Percentiles rank a stretch among this genome's conserved stretches.
Evolutionary conservation across 352 stramenopile genomes (phyloP).

Genomic region (Elongisporangium prolatum): DNA sequence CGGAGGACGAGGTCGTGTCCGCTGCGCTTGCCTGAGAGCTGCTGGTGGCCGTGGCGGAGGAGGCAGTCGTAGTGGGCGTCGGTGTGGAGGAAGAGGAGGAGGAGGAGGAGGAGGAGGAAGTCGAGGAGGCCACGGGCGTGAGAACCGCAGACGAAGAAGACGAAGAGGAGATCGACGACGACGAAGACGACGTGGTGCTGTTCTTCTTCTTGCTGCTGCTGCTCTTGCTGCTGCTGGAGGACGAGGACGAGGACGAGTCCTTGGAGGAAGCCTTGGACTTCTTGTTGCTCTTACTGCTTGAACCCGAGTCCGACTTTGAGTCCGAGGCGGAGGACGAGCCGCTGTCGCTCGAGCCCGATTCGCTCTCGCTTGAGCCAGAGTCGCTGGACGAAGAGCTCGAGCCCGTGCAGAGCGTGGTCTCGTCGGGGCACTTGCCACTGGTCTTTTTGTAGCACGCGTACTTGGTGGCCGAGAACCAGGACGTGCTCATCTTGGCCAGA

Average conservation of each 20-base stretch:
- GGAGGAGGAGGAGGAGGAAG: slow-evolving; percentile 4
- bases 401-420: slow-evolving; percentile 28
- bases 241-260: slow-evolving; percentile 16
- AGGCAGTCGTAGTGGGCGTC: slow-evolving; percentile 4
- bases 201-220: slow-evolving; percentile 15
- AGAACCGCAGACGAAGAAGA: slow-evolving; percentile 12
- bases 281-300: slow-evolving; percentile 1
- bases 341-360: slow-evolving; percentile 15
- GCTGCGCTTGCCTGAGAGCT: neutral
- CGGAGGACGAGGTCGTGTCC: slow-evolving; percentile 17
- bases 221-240: slow-evolving; percentile 9
- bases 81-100: neutral
- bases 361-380: slow-evolving; percentile 5
- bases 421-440: slow-evolving; percentile 27
- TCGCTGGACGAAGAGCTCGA: slow-evolving; percentile 4
- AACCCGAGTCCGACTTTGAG: neutral
- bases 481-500: slow-evolving; percentile 17
- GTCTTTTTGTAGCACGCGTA: slow-evolving; percentile 43
- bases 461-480: slow-evolving; percentile 20
- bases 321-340: neutral
- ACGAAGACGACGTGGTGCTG: slow-evolving; percentile 13
- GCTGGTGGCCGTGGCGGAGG: slow-evolving; percentile 26
- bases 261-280: slow-evolving; percentile 16
- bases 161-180: slow-evolving; percentile 13
- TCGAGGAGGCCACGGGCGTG: slow-evolving; percentile 17